phyloP scores from a whole-genome alignment of 1,284 basidiomycete species.

The Farysia itapuensis region DNA sequence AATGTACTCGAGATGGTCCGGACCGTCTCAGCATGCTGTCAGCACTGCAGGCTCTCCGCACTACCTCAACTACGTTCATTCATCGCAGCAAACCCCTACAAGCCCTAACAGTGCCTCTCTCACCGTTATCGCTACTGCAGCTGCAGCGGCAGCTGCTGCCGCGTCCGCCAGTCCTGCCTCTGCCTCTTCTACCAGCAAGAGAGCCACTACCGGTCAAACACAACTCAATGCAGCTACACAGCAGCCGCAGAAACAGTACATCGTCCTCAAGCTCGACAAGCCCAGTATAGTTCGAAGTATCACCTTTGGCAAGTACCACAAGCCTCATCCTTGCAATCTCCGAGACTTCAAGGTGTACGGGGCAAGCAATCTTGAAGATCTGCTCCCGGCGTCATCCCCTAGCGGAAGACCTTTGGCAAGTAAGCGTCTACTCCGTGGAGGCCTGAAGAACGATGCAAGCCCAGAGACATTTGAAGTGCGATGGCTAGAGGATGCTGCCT shows the following conservation, averaged over 20 bases:
- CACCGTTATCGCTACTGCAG: constrained; percentile 4
- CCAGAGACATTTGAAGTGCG: constrained; percentile 48
- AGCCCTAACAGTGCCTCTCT: neutral
- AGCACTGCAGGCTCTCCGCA: constrained; percentile 8
- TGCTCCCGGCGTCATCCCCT: constrained; percentile 17
- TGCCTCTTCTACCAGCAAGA: constrained; percentile 5
- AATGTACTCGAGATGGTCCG: constrained; percentile 47
- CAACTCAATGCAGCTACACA: neutral
- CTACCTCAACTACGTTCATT: constrained; percentile 12
- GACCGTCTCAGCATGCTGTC: constrained; percentile 29
- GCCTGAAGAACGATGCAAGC: constrained; percentile 55
- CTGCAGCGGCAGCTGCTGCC: constrained; percentile 6
- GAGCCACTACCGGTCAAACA: constrained; percentile 3
- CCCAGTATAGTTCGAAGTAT: constrained; percentile 49
- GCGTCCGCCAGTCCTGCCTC: constrained; percentile 14
- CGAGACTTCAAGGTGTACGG: constrained; percentile 59
- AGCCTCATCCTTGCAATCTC: constrained; percentile 60
- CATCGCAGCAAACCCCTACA: constrained; percentile 9
- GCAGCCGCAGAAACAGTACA: constrained; percentile 51
- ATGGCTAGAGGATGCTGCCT: constrained; percentile 35
- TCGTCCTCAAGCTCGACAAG: constrained; percentile 55
- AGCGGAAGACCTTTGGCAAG: constrained; percentile 26
- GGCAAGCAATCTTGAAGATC: constrained; percentile 39
- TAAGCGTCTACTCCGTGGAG: constrained; percentile 47
- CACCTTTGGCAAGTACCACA: constrained; percentile 60